Percentiles rank a stretch among this genome's conserved stretches.
These are phyloP conservation scores for Russula sp. DNA, from an alignment of 768 basidiomycete genomes.

Conservation along the genomic window DNA sequence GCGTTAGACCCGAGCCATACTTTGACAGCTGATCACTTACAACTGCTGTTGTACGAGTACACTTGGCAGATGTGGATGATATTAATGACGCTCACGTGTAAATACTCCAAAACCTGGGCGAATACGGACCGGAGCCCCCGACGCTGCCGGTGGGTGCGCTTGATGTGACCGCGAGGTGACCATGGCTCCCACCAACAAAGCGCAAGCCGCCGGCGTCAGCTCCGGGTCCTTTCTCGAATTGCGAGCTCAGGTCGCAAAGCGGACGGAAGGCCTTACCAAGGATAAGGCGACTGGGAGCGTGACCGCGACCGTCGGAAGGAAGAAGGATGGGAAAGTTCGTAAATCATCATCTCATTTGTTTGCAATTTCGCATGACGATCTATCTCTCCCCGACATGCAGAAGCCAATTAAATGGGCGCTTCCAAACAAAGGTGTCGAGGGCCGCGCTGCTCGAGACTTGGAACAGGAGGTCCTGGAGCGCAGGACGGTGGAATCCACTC, in stretches of 20 bases:
- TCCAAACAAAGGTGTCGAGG: slow-evolving; percentile 67
- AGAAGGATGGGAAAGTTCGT: slow-evolving; percentile 64
- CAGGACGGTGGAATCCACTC: slow-evolving; percentile 66
- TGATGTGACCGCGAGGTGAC: neutral
- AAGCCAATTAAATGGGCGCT: slow-evolving; percentile 75
- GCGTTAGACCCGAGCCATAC: neutral
- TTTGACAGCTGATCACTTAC: neutral
- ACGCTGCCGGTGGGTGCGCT: neutral
- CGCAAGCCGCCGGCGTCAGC: slow-evolving; percentile 64
- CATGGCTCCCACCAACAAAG: slow-evolving; percentile 51
- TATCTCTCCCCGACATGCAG: slow-evolving; percentile 33
- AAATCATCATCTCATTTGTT: slow-evolving; percentile 11
- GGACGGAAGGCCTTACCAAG: slow-evolving; percentile 59
- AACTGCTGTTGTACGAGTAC: neutral
- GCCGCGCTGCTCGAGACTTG: slow-evolving; percentile 58
- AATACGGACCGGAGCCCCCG: neutral
- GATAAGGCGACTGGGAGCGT: slow-evolving; percentile 55
- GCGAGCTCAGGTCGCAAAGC: slow-evolving; percentile 49
- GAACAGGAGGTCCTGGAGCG: slow-evolving; percentile 65
- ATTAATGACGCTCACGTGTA: neutral
- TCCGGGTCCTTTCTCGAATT: slow-evolving; percentile 78
- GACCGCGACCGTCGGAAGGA: slow-evolving; percentile 50
- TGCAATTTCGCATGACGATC: neutral
- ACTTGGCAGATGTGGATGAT: neutral
- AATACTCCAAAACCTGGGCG: too few relatives aligned